These are phyloP conservation scores for Fusarium cicatricum DNA, from an alignment of 2,329 filamentous ascomycete genomes.

Conservation along the genomic window DNA sequence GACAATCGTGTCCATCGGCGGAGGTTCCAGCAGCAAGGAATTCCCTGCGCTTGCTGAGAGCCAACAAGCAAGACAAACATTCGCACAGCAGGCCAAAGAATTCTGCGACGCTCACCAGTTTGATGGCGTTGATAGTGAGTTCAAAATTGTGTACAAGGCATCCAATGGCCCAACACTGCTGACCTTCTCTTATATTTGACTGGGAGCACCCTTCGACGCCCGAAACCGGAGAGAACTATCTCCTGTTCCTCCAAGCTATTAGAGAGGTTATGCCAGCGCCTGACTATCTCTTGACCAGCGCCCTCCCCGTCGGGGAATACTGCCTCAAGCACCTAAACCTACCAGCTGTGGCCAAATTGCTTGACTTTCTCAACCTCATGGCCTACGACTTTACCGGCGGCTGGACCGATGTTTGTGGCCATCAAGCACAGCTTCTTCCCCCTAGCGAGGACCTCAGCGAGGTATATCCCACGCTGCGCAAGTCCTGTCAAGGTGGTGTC, in stretches of 20 bases:
- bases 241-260: conserved; percentile 63
- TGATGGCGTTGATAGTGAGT: conserved; percentile 70
- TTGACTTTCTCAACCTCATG: conserved; percentile 74
- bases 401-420: conserved; percentile 67
- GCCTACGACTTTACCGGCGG: conserved; percentile 72
- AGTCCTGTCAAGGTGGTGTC: conserved; percentile 64
- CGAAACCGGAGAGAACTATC: conserved; percentile 64
- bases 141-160: too few species aligned
- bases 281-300: conserved; percentile 66
- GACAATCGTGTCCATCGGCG: conserved; percentile 71
- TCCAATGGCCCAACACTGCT: neutral
- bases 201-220: conserved; percentile 70
- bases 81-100: conserved; percentile 61
- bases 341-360: conserved; percentile 55
- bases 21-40: conserved; percentile 67
- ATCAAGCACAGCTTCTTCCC: conserved; percentile 69
- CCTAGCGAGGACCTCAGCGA: conserved; percentile 42
- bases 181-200: conserved; percentile 58
- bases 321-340: conserved; percentile 68
- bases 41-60: conserved; percentile 66
- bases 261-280: conserved; percentile 63
- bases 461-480: conserved; percentile 41
- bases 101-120: conserved; percentile 66
- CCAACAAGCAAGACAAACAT: conserved; percentile 56
- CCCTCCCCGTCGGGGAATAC: conserved; percentile 70